phyloP scores from a whole-genome alignment of 2,329 filamentous ascomycete genomes.

The Paramyrothecium sp. region DNA sequence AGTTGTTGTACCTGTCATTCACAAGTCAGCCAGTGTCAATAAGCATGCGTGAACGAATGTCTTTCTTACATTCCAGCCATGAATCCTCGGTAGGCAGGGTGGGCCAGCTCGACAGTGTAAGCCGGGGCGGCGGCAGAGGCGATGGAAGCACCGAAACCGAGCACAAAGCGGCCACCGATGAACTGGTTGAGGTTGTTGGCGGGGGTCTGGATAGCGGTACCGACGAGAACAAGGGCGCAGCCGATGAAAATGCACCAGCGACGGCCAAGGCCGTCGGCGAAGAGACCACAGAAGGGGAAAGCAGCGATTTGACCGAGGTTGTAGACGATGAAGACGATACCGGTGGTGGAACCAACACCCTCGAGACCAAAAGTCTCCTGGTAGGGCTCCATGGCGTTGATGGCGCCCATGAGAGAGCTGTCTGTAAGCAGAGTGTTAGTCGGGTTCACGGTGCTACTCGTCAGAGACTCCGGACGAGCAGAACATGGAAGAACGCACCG shows the following conservation, averaged over 20 bases:
- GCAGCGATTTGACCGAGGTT: conserved; percentile 12
- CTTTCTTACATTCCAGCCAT: conserved; percentile 50
- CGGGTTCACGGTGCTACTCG: neutral
- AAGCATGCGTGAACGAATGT: no score
- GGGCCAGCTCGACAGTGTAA: conserved; percentile 61
- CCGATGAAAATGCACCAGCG: conserved; percentile 50
- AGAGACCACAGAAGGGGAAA: conserved; percentile 6
- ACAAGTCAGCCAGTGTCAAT: neutral
- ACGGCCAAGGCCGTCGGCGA: conserved; percentile 8
- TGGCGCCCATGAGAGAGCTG: conserved; percentile 48
- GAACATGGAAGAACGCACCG: conserved; percentile 11
- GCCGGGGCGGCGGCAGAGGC: conserved; percentile 58
- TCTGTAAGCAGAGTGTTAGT: conserved; percentile 27
- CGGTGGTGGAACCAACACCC: conserved; percentile 39
- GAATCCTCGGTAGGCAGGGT: conserved; percentile 60
- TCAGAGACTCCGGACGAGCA: neutral
- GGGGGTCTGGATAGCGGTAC: conserved; percentile 17
- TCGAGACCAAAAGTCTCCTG: conserved; percentile 45
- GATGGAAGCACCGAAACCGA: conserved; percentile 59
- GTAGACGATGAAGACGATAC: conserved; percentile 15
- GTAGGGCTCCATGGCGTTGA: conserved; percentile 52
- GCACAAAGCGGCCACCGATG: conserved; percentile 51
- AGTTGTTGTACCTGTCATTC: conserved; percentile 27
- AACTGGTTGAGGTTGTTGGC: conserved; percentile 47
- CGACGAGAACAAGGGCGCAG: conserved; percentile 45